Conservation (phyloP, 225 moss, liverwort and hornwort genomes). For the Bryum argenteum region DNA sequence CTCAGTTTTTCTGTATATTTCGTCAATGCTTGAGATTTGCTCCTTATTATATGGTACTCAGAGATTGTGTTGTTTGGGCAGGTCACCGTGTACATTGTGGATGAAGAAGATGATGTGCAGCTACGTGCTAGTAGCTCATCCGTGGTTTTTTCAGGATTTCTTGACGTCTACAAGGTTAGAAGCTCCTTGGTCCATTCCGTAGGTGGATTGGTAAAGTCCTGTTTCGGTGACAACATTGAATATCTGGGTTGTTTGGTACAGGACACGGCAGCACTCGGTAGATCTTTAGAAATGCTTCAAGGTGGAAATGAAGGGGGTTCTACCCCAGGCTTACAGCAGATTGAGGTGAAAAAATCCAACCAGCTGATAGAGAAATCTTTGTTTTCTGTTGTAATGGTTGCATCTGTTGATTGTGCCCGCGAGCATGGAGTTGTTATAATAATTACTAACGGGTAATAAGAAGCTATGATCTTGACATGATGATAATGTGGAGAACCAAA, state of each 20-base stretch:
- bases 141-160: conserved; percentile 71
- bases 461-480: no score
- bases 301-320: conserved; percentile 35
- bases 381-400: conserved; percentile 1
- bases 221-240: conserved; percentile 1
- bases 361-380: background rate
- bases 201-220: background rate
- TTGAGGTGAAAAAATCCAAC: conserved; percentile 50
- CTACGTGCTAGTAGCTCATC: conserved; percentile 66
- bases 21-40: background rate
- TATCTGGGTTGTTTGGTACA: conserved; percentile 31
- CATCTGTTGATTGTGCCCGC: background rate
- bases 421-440: conserved; percentile 12
- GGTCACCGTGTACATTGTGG: conserved; percentile 71
- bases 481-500: no score
- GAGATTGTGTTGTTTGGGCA: conserved; percentile 37
- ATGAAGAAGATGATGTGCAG: conserved; percentile 63
- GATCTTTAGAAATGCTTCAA: conserved; percentile 40
- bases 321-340: conserved; percentile 34
- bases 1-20: background rate
- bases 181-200: conserved; percentile 5
- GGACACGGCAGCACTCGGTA: conserved; percentile 72
- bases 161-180: conserved; percentile 67
- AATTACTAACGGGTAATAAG: no score
- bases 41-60: conserved; percentile 13